These are phyloP conservation scores for Microbotryum violaceum DNA, from an alignment of 1,284 basidiomycete species.

Conservation along the genomic window DNA sequence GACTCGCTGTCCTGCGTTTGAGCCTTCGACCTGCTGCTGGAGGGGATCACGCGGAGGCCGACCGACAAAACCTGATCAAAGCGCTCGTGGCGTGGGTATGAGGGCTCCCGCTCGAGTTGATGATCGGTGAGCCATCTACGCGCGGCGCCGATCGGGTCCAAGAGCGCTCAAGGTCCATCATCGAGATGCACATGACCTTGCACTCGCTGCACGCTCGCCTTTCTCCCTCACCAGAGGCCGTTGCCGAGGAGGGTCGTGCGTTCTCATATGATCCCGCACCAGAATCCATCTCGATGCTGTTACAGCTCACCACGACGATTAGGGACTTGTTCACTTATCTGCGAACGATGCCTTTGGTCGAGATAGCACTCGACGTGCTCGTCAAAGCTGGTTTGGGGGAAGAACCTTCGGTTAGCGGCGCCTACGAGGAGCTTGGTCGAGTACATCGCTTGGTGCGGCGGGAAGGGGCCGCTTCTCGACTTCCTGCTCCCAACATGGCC, in stretches of 20 bases:
- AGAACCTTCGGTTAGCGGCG: neutral
- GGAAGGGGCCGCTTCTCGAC: too few species aligned
- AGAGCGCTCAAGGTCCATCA: slow-evolving; percentile 14
- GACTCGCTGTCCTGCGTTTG: slow-evolving; percentile 13
- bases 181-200: slow-evolving; percentile 23
- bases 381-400: neutral
- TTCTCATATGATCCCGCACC: slow-evolving; percentile 13
- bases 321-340: slow-evolving; percentile 16
- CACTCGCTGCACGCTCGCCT: slow-evolving; percentile 11
- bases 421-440: slow-evolving; percentile 17
- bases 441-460: neutral
- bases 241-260: neutral
- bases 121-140: slow-evolving; percentile 2
- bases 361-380: slow-evolving; percentile 13
- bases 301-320: slow-evolving; percentile 7
- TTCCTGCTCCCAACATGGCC: too few species aligned
- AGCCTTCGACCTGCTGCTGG: slow-evolving; percentile 8
- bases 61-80: slow-evolving; percentile 7
- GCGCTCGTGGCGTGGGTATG: slow-evolving; percentile 15
- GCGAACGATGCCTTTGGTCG: slow-evolving; percentile 18
- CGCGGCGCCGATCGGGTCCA: slow-evolving; percentile 4
- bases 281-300: slow-evolving; percentile 6
- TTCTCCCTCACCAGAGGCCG: too few species aligned
- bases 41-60: slow-evolving; percentile 17
- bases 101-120: slow-evolving; percentile 8